Base-by-base conservation (phyloP, 129 eudicot genomes). In the Arctium minus region DNA sequence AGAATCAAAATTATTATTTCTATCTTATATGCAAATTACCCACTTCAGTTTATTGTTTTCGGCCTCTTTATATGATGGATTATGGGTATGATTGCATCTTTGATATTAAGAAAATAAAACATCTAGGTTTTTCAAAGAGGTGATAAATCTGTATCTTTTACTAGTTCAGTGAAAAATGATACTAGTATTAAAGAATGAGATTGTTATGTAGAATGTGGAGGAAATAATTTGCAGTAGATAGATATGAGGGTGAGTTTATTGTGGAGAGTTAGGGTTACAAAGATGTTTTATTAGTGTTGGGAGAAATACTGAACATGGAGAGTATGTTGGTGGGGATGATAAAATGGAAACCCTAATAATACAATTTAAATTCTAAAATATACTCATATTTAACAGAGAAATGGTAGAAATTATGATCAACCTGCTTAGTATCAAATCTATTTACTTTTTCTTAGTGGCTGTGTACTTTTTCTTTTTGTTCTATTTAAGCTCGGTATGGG, bases 241-340 rank as follows among this genome's bases (percentile, higher is more conserved):
- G 29, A 60, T 60, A 60, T 60, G 0, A 1, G 35, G 53, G 17
- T 12, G 0, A 4, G 42, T 64, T 22, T 39, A 8, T 29, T 0
- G 65, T 70, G 9, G 70, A 77, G 81, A 56, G 78, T 56, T 72
- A 72, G 84, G 86, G 79, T 83, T 80, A 70, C 27, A 6, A 46
- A 76, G 38, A 76, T 46, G 2, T n/a, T 60, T 22, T 60, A 60
- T n/a, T 5, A 60, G 1, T 17, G 62, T 60, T 60, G 67, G 68
- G 17, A 11, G 11, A 46, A 10, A 46, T 40, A 64, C 18, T 62
- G 50, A 4, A 37, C 36, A 4, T 72, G 46, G 48, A 36, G 75
- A 13, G 44, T 72, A 33, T 36, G 33, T 77, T 77, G 40, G 53
- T 62, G 46, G 65, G 44, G 2, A 78, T 18, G 30, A 65, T 27